Conservation (phyloP, 208 protist genomes). For the Polymyxa betae region DNA sequence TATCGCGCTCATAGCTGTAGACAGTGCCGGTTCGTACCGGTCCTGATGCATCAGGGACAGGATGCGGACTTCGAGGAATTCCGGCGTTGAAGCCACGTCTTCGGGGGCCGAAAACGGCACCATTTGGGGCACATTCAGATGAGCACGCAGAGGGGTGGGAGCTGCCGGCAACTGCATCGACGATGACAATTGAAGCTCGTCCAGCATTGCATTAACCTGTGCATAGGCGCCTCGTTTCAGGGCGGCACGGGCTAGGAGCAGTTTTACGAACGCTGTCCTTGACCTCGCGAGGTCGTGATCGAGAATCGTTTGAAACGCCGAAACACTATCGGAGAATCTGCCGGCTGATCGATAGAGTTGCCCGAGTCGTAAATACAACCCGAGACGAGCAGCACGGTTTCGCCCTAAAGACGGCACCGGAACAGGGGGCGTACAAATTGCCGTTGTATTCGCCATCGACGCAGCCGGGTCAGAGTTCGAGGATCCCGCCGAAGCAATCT, state of each 20-base stretch:
- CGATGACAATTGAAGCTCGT: background rate
- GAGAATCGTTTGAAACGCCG: background rate
- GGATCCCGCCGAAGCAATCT: background rate
- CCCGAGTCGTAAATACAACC: background rate
- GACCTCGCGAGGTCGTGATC: background rate
- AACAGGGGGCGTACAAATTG: background rate
- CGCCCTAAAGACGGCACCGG: background rate
- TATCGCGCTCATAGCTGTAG: background rate
- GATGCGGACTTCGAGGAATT: slow-evolving; percentile 16
- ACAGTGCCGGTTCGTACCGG: background rate
- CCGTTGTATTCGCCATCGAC: background rate
- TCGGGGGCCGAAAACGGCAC: background rate
- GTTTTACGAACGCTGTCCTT: background rate
- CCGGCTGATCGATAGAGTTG: slow-evolving; percentile 5
- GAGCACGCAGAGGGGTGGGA: background rate
- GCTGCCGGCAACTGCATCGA: background rate
- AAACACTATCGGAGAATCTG: background rate
- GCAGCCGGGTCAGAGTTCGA: background rate
- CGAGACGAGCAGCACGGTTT: slow-evolving; percentile 39
- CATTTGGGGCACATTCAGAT: no score
- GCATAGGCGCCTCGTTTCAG: background rate
- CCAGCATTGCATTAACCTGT: background rate
- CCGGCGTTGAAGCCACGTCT: background rate
- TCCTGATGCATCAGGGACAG: background rate
- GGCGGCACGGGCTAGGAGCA: background rate